Base-by-base conservation (phyloP, 2,329 filamentous ascomycete species). In the Paraphaeosphaeria sporulosa region DNA sequence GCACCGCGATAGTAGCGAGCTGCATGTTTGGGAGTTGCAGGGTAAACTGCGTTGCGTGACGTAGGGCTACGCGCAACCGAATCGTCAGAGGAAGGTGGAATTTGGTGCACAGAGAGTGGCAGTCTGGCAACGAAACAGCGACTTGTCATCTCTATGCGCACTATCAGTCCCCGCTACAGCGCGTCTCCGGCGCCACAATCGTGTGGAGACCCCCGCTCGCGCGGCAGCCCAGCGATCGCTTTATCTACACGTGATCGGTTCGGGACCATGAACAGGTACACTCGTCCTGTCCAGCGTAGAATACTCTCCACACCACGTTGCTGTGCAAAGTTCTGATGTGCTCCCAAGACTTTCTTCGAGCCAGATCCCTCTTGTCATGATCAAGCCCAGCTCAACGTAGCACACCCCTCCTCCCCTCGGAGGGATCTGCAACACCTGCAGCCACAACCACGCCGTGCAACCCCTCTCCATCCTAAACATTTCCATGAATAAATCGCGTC, bases 1-100 rank as follows among this genome's bases (percentile, higher is more conserved):
- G 52, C 3, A 59, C 42, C n/a, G 49, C 40, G 27, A 67, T 30
- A 10, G 50, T 58, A 9, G 52, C 54, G 54, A 47, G 44, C 40
- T 44, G 32, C 52, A 58, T 48, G 52, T 49, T 49, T 30, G 23
- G 25, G 48, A 2, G 9, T 23, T 15, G 30, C n/a, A 32, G n/a
- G 27, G 23, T 30, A 21, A 32, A 30, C 1, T 13, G 23, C 44
- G 25, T 21, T 32, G 25, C 13, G 32, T 54, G 51, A 54, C 51
- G 51, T 54, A 44, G 23, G 21, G 7, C 10, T 48, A n/a, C 7
- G 47, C 17, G 47, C 38, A n/a, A 40, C 38, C 38, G 38, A 17
- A 17, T 40, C 19, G 38, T n/a, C 38, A 40, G 15, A 17, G 36
- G 13, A 15, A 40, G n/a, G 30, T 32, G 4, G 15, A 40, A n/a